phyloP scores from a whole-genome alignment of 257 asterid species.

The Anisodus acutangulus region DNA sequence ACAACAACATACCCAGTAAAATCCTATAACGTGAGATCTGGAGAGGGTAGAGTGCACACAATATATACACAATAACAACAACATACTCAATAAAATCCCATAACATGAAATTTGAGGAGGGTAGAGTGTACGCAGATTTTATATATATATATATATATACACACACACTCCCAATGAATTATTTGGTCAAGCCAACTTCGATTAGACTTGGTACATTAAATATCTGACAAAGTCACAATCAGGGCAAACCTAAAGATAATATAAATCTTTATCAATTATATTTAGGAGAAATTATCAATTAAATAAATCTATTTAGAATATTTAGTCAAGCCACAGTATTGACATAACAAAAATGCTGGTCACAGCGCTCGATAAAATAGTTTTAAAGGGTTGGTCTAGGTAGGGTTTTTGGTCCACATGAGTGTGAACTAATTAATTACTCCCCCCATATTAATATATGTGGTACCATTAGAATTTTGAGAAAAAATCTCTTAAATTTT shows the following conservation, averaged over 20 bases:
- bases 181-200: not conserved
- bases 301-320: not conserved
- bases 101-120: no score
- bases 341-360: constrained; percentile 13
- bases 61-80: no score
- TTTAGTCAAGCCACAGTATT: constrained; percentile 15
- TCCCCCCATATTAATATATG: no score
- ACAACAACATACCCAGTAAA: no score
- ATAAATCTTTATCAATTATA: not conserved
- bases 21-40: no score
- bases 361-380: not conserved
- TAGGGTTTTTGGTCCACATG: constrained; percentile 11
- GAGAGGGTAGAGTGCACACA: no score
- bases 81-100: no score
- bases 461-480: no score
- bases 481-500: no score
- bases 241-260: constrained; percentile 7
- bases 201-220: not conserved
- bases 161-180: not conserved
- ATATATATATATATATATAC: no score
- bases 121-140: no score
- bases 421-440: constrained; percentile 12
- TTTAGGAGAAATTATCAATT: not conserved
- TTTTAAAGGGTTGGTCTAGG: not conserved
- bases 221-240: not conserved